A percentile compares a stretch with the other conserved stretches of the same genome.
These are phyloP conservation scores for Chenopodium quinoa DNA, from an alignment of 148 eudicot species.

Conservation along the genomic window DNA sequence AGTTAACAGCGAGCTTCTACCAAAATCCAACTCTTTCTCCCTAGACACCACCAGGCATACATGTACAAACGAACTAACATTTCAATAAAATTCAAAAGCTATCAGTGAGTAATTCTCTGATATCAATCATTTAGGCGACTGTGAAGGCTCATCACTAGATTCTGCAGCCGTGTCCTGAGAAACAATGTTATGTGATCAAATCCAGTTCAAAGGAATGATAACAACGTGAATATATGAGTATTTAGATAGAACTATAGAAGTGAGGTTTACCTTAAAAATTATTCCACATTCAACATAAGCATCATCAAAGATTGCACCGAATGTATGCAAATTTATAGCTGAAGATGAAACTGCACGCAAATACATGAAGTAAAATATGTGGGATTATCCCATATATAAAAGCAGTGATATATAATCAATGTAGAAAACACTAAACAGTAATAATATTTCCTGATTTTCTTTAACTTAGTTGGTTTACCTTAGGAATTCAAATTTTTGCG, in stretches of 20 bases:
- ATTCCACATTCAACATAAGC: not conserved
- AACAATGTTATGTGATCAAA: not conserved
- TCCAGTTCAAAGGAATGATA: not conserved
- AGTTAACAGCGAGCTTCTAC: not conserved
- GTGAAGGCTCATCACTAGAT: not conserved
- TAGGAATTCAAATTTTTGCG: not conserved
- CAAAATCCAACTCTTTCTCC: not conserved
- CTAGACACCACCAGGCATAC: too few relatives aligned
- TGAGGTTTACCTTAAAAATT: not conserved
- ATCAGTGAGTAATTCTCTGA: not conserved
- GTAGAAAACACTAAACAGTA: too few relatives aligned
- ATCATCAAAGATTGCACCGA: not conserved
- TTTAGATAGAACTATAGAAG: not conserved
- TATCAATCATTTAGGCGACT: not conserved
- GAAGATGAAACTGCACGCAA: not conserved
- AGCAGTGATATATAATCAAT: too few relatives aligned
- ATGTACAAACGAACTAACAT: too few relatives aligned
- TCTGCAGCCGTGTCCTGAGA: not conserved
- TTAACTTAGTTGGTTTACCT: not conserved
- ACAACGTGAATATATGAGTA: too few relatives aligned
- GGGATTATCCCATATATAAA: too few relatives aligned
- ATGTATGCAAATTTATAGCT: not conserved
- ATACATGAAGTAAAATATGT: not conserved
- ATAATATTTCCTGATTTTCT: not conserved
- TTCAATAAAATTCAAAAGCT: not conserved